Conservation (phyloP, 2,329 filamentous ascomycete genomes). For the Colletotrichum viniferum region DNA sequence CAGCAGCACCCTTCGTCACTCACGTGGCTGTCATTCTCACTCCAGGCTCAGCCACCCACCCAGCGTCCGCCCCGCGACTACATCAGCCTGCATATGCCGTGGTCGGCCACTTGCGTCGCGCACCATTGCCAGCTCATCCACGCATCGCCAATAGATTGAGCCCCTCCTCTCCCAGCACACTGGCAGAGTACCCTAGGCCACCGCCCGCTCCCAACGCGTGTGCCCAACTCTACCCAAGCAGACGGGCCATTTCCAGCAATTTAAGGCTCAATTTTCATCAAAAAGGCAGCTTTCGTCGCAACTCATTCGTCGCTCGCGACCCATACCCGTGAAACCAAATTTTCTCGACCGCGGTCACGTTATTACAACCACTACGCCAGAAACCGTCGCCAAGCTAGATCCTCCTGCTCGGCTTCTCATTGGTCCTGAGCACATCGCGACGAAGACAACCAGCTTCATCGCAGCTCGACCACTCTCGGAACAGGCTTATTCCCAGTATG, state of each 20-base stretch:
- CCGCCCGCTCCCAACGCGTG: conserved; percentile 43
- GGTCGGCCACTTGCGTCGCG: conserved; percentile 58
- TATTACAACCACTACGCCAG: neutral
- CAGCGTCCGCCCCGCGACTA: conserved; percentile 41
- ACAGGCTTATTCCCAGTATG: conserved; percentile 44
- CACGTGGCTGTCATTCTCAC: conserved; percentile 48
- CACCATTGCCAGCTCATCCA: conserved; percentile 65
- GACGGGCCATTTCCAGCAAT: conserved; percentile 30
- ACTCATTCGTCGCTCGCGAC: conserved; percentile 22
- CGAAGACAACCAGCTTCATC: conserved; percentile 28
- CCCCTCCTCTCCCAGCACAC: conserved; percentile 49
- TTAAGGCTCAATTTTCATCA: conserved; percentile 34
- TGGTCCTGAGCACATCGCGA: conserved; percentile 27
- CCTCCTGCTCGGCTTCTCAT: neutral
- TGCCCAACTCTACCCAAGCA: conserved; percentile 51
- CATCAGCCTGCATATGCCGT: conserved; percentile 66
- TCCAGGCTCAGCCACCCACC: conserved; percentile 41
- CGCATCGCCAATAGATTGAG: conserved; percentile 64
- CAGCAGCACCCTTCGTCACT: conserved; percentile 27
- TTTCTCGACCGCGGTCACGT: neutral
- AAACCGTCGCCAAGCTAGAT: neutral
- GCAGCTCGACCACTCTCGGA: neutral
- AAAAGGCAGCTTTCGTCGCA: conserved; percentile 23
- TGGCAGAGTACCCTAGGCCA: conserved; percentile 48
- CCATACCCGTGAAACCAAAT: conserved; percentile 17